A percentile compares a stretch with the other conserved stretches of the same genome.
Evolutionary conservation across 495 filamentous ascomycete species (phyloP).

Genomic region (Penicillium pulvis): DNA sequence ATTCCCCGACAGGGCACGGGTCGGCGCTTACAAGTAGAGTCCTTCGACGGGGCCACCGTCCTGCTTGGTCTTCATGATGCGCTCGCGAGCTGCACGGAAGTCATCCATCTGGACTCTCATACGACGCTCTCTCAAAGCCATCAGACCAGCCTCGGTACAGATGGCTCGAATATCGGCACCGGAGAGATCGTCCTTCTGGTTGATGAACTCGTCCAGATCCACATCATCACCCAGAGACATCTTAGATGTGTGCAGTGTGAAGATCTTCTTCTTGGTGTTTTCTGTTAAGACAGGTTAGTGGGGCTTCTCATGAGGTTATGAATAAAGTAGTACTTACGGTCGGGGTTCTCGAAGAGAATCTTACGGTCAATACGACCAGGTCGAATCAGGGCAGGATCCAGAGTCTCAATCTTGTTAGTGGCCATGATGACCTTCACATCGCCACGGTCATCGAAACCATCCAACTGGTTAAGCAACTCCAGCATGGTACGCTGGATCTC

Average conservation of each 20-base stretch:
- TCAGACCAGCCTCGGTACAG: conserved; percentile 93
- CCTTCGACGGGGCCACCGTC: conserved; percentile 95
- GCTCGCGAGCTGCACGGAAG: conserved; percentile 88
- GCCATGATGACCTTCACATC: conserved; percentile 99
- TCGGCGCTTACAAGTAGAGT: conserved; percentile 80
- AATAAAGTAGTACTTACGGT: conserved; percentile 62
- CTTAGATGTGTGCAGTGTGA: conserved; percentile 98
- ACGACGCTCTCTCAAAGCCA: conserved; percentile 90
- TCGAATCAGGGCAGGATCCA: conserved; percentile 94
- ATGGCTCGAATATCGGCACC: conserved; percentile 99
- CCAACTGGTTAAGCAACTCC: conserved; percentile 96
- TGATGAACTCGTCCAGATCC: conserved; percentile 97
- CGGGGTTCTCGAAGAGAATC: conserved; percentile 98
- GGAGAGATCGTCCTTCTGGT: conserved; percentile 95
- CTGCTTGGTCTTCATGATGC: conserved; percentile 97
- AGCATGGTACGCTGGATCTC: conserved; percentile 99
- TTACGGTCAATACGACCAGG: conserved; percentile 98
- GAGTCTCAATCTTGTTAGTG: conserved; percentile 98
- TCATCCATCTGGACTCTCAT: conserved; percentile 99
- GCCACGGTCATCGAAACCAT: conserved; percentile 97
- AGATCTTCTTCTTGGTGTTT: conserved; percentile 99
- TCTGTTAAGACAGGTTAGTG: conserved; percentile 55
- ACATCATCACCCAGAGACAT: conserved; percentile 96
- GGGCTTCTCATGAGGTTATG: neutral
- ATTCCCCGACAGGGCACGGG: conserved; percentile 2